phyloP scores from a whole-genome alignment of 306 rosid genomes.

The Coriaria nepalensis region DNA sequence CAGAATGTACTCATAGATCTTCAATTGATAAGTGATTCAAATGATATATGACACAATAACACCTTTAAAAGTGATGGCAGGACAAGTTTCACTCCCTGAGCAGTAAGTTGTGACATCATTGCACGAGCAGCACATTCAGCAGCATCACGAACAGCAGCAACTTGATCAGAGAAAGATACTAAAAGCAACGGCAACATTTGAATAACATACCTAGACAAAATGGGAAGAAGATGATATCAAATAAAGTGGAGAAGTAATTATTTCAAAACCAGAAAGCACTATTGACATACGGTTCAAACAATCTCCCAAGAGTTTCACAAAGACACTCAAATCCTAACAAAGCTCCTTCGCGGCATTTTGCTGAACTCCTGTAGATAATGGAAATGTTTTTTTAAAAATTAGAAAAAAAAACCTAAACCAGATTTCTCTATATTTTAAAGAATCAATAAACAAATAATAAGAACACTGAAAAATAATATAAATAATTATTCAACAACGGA shows the following conservation, averaged over 20 bases:
- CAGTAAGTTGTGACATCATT: conserved; percentile 96
- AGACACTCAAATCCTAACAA: conserved; percentile 94
- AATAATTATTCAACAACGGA: too few species aligned
- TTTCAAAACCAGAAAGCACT: neutral
- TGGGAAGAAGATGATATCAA: conserved; percentile 4
- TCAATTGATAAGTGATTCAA: neutral
- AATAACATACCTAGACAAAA: conserved; percentile 70
- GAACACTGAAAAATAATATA: too few species aligned
- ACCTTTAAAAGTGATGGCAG: conserved; percentile 97
- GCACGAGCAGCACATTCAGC: conserved; percentile 98
- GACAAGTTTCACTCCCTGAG: conserved; percentile 97
- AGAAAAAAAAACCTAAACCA: conserved; percentile 1
- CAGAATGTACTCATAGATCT: neutral
- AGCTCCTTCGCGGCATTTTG: conserved; percentile 89
- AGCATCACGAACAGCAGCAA: conserved; percentile 90
- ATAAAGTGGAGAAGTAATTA: conserved; percentile 11
- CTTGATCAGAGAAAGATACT: conserved; percentile 98
- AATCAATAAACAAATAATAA: too few species aligned
- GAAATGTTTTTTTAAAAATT: neutral
- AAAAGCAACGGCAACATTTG: conserved; percentile 81
- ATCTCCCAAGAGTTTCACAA: conserved; percentile 82
- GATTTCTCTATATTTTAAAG: too few species aligned
- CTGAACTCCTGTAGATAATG: conserved; percentile 62
- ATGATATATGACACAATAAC: conserved; percentile 1
- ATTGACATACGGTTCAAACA: conserved; percentile 79